Base-by-base conservation (phyloP, 208 protist species). In the Trichomonas gallinae region DNA sequence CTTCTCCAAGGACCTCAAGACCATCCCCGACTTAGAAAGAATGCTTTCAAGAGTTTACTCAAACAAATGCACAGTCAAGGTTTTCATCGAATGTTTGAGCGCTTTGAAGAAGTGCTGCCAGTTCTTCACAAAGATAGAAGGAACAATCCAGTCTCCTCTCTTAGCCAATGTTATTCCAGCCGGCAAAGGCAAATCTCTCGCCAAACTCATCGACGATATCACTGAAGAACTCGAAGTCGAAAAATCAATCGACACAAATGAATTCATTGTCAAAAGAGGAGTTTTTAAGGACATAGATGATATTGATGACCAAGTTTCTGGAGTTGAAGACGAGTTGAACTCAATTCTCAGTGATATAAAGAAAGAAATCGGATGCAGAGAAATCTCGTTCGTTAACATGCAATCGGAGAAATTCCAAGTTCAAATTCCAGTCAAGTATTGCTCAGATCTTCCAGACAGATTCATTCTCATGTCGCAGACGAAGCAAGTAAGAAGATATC, bases 11-110 rank as follows among this genome's bases (percentile, higher is more conserved):
- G n/a, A 88, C 0, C 23, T 88, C 40, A 42, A 88, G 85, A 96
- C 9, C 3, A 49, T 96, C 13, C 96, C 96, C 1, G 96, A 96
- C 89, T 26, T 96, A 1, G 63, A 88, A 87, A 88, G 96, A 96
- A 88, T 88, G 13, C 63, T 96, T 42, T 26, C 63, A 42, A 63
- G 96, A 26, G 45, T 96, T 91, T 96, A 82, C 58, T 82, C 49
- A 0, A 96, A 96, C 23, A 34, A 36, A 83, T 82, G 93, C 42
- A 83, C 11, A 21, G 93, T 96, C n/a, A 96, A 96, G 45, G 36
- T 81, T 34, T 96, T 96, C 36, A 42, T 63, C n/a, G 49, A 96
- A 21, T 96, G 93, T 15, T n/a, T 96, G 21, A 15, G 1, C 9
- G 15, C 49, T 42, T 34, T 96, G 1, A 46, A 82, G 17, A 96